These are phyloP conservation scores for Dothistroma pini DNA, from an alignment of 2,329 filamentous ascomycete species.

Conservation along the genomic window DNA sequence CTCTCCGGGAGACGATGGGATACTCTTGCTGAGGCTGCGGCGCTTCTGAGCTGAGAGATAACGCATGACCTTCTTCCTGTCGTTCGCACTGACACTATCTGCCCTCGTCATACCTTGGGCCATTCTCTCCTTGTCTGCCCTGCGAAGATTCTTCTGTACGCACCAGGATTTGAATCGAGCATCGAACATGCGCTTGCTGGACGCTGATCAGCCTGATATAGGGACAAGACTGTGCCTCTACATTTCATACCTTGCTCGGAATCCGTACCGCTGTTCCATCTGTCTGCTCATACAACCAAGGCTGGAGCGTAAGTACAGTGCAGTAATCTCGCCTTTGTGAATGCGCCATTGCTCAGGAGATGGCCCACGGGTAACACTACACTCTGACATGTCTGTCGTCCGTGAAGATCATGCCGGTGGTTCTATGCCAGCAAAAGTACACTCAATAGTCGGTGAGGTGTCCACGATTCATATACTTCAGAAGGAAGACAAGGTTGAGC, in stretches of 20 bases:
- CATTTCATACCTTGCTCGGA: not conserved
- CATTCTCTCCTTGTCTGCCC: constrained; percentile 2
- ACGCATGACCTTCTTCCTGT: not conserved
- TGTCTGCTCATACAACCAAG: not conserved
- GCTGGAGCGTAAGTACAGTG: not conserved
- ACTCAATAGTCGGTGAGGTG: not conserved
- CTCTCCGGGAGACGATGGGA: not conserved
- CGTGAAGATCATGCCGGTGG: not conserved
- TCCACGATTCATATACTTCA: not conserved
- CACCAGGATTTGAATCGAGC: not conserved
- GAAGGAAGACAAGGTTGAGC: not conserved
- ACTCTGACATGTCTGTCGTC: not conserved
- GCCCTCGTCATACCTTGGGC: not conserved
- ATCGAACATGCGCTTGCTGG: constrained; percentile 3
- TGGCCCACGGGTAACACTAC: not conserved
- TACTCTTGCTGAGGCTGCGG: not conserved
- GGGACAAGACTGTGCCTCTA: not conserved
- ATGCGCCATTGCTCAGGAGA: not conserved
- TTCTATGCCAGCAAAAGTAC: not conserved
- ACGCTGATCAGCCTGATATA: not conserved
- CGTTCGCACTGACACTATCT: not conserved
- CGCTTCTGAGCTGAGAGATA: not conserved
- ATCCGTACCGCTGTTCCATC: not conserved
- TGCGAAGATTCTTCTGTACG: not conserved
- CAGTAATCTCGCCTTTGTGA: not conserved